Conservation (phyloP, 805 yeast genomes). For the Sugiyamaella valdiviana region DNA sequence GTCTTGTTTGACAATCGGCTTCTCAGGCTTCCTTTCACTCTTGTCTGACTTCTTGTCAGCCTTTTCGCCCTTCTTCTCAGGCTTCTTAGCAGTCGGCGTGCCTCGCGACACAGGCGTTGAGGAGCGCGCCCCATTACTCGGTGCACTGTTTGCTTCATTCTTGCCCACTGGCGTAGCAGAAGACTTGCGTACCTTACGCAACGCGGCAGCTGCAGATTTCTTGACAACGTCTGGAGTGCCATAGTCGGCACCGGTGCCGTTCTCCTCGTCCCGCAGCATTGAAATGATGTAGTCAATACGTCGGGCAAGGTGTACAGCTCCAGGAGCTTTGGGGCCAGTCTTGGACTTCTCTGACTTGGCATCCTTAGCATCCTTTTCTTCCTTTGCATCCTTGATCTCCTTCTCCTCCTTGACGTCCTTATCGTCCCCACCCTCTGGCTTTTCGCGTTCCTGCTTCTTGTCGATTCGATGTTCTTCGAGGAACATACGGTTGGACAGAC, state of each 20-base stretch:
- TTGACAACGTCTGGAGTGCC: background rate
- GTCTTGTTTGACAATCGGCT: background rate
- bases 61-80: background rate
- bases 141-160: background rate
- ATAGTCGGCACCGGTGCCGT: conserved; percentile 1
- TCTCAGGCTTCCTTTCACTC: background rate
- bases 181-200: conserved; percentile 1
- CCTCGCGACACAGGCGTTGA: background rate
- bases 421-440: conserved; percentile 5
- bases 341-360: conserved; percentile 22
- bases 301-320: conserved; percentile 85
- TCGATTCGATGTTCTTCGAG: conserved; percentile 44
- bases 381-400: conserved; percentile 21
- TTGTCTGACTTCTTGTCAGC: conserved; percentile 3
- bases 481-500: conserved; percentile 76
- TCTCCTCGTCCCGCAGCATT: conserved; percentile 53
- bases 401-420: conserved; percentile 12
- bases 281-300: conserved; percentile 81
- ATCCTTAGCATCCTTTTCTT: conserved; percentile 32
- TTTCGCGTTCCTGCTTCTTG: conserved; percentile 32
- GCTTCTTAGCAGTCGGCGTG: too few relatives aligned
- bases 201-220: background rate
- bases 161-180: conserved; percentile 1
- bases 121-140: background rate
- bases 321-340: conserved; percentile 67